Evolutionary conservation across 768 basidiomycete genomes (phyloP).

Genomic region (Boletus reticuloceps): DNA sequence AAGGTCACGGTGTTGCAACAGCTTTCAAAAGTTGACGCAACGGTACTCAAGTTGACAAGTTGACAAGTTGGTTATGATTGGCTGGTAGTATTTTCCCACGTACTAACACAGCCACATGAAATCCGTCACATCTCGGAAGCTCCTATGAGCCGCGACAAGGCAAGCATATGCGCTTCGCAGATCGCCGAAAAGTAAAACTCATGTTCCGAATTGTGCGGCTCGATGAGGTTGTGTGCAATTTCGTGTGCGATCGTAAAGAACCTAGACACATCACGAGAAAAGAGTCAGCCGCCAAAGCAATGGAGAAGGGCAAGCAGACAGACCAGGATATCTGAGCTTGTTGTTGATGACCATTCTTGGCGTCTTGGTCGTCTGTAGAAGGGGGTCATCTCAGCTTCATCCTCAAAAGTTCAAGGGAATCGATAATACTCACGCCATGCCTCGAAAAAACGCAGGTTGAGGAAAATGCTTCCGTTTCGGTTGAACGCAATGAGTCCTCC

Average conservation of each 20-base stretch:
- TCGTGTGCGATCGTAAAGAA: constrained; percentile 93
- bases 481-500: constrained; percentile 95
- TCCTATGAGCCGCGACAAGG: no score
- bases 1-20: no score
- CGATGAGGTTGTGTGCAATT: constrained; percentile 87
- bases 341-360: constrained; percentile 46
- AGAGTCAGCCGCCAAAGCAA: not conserved
- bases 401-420: not conserved
- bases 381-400: not conserved
- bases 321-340: constrained; percentile 84
- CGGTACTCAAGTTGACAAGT: no score
- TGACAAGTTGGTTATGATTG: no score
- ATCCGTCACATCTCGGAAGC: no score
- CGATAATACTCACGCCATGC: constrained; percentile 72
- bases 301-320: constrained; percentile 7
- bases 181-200: constrained; percentile 95
- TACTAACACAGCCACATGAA: no score
- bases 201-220: constrained; percentile 86
- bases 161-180: constrained; percentile 59
- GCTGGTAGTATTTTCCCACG: no score
- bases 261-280: constrained; percentile 32
- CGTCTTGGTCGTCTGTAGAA: constrained; percentile 65
- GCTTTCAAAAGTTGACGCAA: no score
- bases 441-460: constrained; percentile 84
- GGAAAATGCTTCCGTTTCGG: constrained; percentile 79